Conservation (phyloP, 139 green algal genomes). For the Gonium pectorale region DNA sequence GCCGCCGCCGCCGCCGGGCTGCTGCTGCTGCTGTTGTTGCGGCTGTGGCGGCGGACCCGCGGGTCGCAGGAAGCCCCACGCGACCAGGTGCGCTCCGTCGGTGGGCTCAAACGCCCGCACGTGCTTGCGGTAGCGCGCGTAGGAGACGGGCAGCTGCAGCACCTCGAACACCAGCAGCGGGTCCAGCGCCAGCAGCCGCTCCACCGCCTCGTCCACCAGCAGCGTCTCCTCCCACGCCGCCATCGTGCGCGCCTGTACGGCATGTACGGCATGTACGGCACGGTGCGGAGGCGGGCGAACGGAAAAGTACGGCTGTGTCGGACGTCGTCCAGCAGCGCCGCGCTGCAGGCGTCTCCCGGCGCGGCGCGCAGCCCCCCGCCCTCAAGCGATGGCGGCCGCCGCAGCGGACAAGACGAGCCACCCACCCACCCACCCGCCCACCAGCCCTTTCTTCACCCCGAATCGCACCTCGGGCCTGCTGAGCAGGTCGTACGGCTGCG, state of each 20-base stretch:
- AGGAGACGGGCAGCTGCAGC: conserved; percentile 60
- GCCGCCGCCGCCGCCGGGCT: too few species aligned
- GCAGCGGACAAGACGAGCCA: too few species aligned
- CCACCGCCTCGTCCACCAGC: conserved; percentile 55
- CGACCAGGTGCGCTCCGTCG: conserved; percentile 45
- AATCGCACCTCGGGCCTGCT: conserved; percentile 13
- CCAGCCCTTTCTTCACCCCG: not conserved
- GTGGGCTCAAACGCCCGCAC: conserved; percentile 25
- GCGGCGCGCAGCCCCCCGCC: too few species aligned
- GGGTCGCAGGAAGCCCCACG: conserved; percentile 65
- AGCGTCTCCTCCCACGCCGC: conserved; percentile 59
- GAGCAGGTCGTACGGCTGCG: conserved; percentile 60
- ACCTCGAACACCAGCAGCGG: conserved; percentile 66
- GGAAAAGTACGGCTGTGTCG: too few species aligned
- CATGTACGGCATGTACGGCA: too few species aligned
- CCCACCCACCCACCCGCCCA: not conserved
- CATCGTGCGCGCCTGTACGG: conserved; percentile 15
- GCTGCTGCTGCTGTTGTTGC: too few species aligned
- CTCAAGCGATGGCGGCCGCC: too few species aligned
- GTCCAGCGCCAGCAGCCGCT: conserved; percentile 49
- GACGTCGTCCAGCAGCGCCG: too few species aligned
- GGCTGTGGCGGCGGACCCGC: conserved; percentile 39
- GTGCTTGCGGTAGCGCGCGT: conserved; percentile 54
- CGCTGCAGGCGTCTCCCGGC: too few species aligned
- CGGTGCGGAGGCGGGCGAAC: too few species aligned